Conservation (phyloP, 192 early-diverging fungal species). For the Backusella parvicylindrica region DNA sequence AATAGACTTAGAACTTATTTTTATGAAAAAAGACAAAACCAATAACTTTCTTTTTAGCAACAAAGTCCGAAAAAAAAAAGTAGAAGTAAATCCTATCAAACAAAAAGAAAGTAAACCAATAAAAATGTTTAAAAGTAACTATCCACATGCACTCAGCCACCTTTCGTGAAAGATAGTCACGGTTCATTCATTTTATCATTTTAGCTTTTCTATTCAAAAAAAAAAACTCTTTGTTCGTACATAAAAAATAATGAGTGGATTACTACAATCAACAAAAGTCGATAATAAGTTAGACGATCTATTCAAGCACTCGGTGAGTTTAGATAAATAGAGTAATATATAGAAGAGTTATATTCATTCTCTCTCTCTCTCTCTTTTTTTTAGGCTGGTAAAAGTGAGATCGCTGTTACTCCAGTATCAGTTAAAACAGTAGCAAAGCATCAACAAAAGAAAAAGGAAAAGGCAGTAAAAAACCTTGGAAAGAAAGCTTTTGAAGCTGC, state of each 20-base stretch:
- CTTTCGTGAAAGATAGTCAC: not conserved
- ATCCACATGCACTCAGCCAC: too few species aligned
- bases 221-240: not conserved
- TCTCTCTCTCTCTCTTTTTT: not conserved
- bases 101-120: not conserved
- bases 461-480: constrained; percentile 17
- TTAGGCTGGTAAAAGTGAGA: constrained; percentile 17
- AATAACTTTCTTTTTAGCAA: not conserved
- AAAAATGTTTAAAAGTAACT: too few species aligned
- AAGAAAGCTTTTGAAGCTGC: constrained; percentile 27
- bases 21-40: not conserved
- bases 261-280: not conserved
- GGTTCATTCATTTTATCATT: not conserved
- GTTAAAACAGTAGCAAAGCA: constrained; percentile 24
- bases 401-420: constrained; percentile 1
- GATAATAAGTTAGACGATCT: constrained; percentile 45
- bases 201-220: not conserved
- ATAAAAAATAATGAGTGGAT: constrained; percentile 7
- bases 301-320: constrained; percentile 57
- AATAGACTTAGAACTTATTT: not conserved
- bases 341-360: not conserved
- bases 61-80: not conserved
- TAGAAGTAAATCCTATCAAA: too few species aligned
- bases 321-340: not conserved
- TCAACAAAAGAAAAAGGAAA: constrained; percentile 19